Evolutionary conservation across 164 flowering plant genomes (phyloP).

Genomic region (Vitis rotundifolia): DNA sequence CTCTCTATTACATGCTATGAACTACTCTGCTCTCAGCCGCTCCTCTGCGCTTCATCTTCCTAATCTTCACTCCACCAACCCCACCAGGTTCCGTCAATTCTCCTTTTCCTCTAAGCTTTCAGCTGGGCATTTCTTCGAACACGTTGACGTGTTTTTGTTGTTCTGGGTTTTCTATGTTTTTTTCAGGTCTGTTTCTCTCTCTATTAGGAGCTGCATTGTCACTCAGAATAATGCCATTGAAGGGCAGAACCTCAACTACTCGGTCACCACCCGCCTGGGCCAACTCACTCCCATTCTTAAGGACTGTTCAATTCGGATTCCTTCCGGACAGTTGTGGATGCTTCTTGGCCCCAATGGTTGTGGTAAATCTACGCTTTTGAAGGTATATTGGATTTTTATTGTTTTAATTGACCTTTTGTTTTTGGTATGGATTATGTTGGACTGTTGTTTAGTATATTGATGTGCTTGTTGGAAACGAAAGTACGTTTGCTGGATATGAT

Average conservation of each 20-base stretch:
- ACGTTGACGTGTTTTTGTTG: background rate
- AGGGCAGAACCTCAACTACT: constrained; percentile 59
- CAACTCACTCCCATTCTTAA: constrained; percentile 54
- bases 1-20: constrained; percentile 11
- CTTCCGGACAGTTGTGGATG: constrained; percentile 94
- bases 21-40: constrained; percentile 9
- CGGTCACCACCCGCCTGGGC: constrained; percentile 48
- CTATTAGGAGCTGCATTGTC: constrained; percentile 16
- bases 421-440: background rate
- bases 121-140: constrained; percentile 22
- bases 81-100: constrained; percentile 18
- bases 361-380: constrained; percentile 94
- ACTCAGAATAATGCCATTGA: constrained; percentile 59
- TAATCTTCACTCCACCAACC: constrained; percentile 16
- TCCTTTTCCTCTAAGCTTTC: constrained; percentile 2
- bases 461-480: background rate
- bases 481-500: too few species aligned
- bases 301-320: constrained; percentile 72
- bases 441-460: background rate
- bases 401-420: background rate
- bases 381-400: constrained; percentile 36
- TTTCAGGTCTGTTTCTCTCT: background rate
- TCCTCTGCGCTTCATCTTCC: constrained; percentile 19
- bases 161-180: background rate
- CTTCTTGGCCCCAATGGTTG: constrained; percentile 97